Evolutionary conservation across 1,139 yeast genomes (phyloP).

Genomic region (Debaryomycetaceae sp.): DNA sequence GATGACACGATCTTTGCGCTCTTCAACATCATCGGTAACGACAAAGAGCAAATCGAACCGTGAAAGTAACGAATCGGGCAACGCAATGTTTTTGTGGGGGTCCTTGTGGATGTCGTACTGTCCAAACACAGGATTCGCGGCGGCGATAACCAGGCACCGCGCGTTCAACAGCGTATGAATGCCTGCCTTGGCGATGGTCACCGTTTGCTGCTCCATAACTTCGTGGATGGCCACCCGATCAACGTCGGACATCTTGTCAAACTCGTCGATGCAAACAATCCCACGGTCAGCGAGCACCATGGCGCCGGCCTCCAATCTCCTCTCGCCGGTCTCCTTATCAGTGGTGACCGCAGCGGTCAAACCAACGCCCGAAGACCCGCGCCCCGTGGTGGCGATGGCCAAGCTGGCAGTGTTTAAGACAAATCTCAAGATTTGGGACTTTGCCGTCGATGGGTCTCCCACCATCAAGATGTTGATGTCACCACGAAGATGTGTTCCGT

Average conservation of each 20-base stretch:
- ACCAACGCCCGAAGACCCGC: conserved; percentile 99
- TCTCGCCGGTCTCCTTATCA: conserved; percentile 95
- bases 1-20: conserved; percentile 76
- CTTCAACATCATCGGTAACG: conserved; percentile 92
- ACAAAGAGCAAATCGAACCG: conserved; percentile 95
- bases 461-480: conserved; percentile 95
- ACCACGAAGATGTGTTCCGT: conserved; percentile 97
- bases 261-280: conserved; percentile 96
- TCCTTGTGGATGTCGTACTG: conserved; percentile 95
- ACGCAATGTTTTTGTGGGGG: conserved; percentile 93
- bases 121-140: conserved; percentile 97
- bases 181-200: conserved; percentile 97
- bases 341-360: conserved; percentile 97
- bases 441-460: conserved; percentile 99
- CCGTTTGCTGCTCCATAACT: conserved; percentile 99
- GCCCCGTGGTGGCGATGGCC: conserved; percentile 98
- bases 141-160: conserved; percentile 95
- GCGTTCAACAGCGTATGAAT: conserved; percentile 96
- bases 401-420: conserved; percentile 91
- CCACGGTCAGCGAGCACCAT: conserved; percentile 99
- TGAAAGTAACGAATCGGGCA: conserved; percentile 92
- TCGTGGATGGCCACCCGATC: conserved; percentile 99
- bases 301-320: conserved; percentile 97
- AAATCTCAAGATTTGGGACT: conserved; percentile 90
- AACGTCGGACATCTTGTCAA: conserved; percentile 94